Evolutionary conservation across 108 stramenopile genomes (phyloP).

Genomic region (Fragilaria radians): DNA sequence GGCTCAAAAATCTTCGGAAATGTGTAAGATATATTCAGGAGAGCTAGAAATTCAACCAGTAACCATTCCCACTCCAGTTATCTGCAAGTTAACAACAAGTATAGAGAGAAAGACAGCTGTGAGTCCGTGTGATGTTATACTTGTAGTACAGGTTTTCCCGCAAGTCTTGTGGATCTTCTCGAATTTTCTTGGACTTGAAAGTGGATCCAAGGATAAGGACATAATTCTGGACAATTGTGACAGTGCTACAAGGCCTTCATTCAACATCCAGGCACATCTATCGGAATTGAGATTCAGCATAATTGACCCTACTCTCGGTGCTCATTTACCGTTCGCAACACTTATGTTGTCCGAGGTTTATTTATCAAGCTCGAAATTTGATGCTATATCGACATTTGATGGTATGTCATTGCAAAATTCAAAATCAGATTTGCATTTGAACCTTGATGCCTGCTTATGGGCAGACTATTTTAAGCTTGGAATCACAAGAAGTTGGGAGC

Average conservation of each 20-base stretch:
- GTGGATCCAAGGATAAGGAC: slow-evolving; percentile 14
- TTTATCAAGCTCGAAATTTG: too few species aligned
- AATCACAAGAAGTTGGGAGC: slow-evolving; percentile 92
- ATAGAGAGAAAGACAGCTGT: slow-evolving; percentile 32
- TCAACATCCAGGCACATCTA: slow-evolving; percentile 40
- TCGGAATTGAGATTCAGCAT: slow-evolving; percentile 48
- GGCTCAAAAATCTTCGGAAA: slow-evolving; percentile 20
- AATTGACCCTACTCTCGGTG: slow-evolving; percentile 75
- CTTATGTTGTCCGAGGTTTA: slow-evolving; percentile 8
- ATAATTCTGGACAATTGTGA: slow-evolving; percentile 14
- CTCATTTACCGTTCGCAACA: slow-evolving; percentile 32
- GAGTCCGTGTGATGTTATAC: slow-evolving; percentile 46
- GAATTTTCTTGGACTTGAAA: slow-evolving; percentile 14
- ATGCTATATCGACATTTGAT: too few species aligned
- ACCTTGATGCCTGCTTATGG: slow-evolving; percentile 49
- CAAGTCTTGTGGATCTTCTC: slow-evolving; percentile 13
- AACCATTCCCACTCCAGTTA: slow-evolving; percentile 36
- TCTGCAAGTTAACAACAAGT: slow-evolving; percentile 45
- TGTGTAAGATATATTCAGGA: slow-evolving; percentile 31
- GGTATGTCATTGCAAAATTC: too few species aligned
- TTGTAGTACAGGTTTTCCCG: slow-evolving; percentile 60
- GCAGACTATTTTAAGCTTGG: slow-evolving; percentile 92
- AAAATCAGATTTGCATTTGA: slow-evolving; percentile 39
- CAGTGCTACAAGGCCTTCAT: slow-evolving; percentile 22
- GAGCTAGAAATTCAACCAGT: slow-evolving; percentile 43